phyloP scores from a whole-genome alignment of 768 basidiomycete genomes.

The Termitomyces sp. region DNA sequence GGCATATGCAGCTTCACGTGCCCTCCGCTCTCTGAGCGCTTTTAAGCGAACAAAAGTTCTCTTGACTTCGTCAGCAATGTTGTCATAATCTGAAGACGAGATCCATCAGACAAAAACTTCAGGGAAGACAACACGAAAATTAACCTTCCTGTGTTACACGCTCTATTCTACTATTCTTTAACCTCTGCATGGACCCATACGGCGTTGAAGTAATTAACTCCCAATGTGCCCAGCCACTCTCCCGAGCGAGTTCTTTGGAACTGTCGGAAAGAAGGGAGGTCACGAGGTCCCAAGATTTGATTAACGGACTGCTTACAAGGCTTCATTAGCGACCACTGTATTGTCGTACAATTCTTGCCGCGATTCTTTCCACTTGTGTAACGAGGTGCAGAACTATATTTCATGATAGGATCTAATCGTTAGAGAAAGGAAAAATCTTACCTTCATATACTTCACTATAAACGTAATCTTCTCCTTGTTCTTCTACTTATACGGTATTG shows the following conservation, averaged over 20 bases:
- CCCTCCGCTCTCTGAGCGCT: constrained; percentile 18
- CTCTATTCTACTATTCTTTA: constrained; percentile 36
- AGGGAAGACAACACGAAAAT: not conserved
- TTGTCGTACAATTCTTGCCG: not conserved
- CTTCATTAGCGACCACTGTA: constrained; percentile 10
- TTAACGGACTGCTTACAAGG: constrained; percentile 13
- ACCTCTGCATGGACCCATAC: constrained; percentile 33
- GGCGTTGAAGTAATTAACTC: constrained; percentile 36
- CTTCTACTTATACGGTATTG: not conserved
- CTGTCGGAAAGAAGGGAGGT: constrained; percentile 20
- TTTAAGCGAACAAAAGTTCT: constrained; percentile 18
- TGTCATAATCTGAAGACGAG: constrained; percentile 24
- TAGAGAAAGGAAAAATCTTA: not conserved
- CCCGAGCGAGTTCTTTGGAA: constrained; percentile 24
- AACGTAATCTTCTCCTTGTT: constrained; percentile 4
- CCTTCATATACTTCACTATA: constrained; percentile 10
- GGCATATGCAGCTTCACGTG: constrained; percentile 17
- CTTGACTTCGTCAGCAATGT: constrained; percentile 21
- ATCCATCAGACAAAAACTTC: not conserved
- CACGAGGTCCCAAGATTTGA: not conserved
- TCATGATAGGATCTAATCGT: not conserved
- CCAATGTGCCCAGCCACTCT: constrained; percentile 35
- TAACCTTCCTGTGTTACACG: constrained; percentile 31
- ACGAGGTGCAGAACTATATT: constrained; percentile 9
- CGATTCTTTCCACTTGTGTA: constrained; percentile 9